phyloP scores from a whole-genome alignment of 2,329 filamentous ascomycete species.

The Monilinia fructigena region DNA sequence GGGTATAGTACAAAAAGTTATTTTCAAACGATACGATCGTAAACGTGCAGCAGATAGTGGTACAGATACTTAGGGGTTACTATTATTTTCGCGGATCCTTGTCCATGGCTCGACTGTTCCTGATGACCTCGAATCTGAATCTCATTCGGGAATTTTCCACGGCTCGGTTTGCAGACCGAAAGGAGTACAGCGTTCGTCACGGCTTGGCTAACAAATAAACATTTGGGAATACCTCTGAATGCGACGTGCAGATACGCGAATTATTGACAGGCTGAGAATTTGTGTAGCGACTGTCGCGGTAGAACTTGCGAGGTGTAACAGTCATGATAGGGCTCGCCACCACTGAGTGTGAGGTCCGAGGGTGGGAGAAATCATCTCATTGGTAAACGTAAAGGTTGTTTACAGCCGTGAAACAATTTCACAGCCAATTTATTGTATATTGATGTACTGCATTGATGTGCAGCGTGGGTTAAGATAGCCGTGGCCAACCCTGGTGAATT shows the following conservation, averaged over 20 bases:
- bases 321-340: not conserved
- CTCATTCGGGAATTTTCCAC: conserved; percentile 19
- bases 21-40: conserved; percentile 8
- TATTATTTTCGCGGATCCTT: conserved; percentile 17
- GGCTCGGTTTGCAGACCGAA: conserved; percentile 19
- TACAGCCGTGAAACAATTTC: not conserved
- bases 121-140: conserved; percentile 12
- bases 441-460: conserved; percentile 9
- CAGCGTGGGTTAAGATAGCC: not conserved
- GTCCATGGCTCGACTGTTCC: conserved; percentile 13
- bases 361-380: not conserved
- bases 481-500: conserved; percentile 3
- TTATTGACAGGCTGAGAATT: not conserved
- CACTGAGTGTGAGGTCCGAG: not conserved
- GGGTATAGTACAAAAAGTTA: conserved; percentile 6
- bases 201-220: conserved; percentile 12
- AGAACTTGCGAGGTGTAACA: conserved; percentile 2
- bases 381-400: conserved; percentile 10
- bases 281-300: conserved; percentile 1
- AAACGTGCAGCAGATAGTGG: conserved; percentile 2
- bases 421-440: conserved; percentile 15
- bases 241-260: conserved; percentile 15
- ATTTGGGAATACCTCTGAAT: conserved; percentile 4
- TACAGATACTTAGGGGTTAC: conserved; percentile 6
- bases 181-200: not conserved